phyloP scores from a whole-genome alignment of 306 rosid genomes.

The Cajanus cajan region DNA sequence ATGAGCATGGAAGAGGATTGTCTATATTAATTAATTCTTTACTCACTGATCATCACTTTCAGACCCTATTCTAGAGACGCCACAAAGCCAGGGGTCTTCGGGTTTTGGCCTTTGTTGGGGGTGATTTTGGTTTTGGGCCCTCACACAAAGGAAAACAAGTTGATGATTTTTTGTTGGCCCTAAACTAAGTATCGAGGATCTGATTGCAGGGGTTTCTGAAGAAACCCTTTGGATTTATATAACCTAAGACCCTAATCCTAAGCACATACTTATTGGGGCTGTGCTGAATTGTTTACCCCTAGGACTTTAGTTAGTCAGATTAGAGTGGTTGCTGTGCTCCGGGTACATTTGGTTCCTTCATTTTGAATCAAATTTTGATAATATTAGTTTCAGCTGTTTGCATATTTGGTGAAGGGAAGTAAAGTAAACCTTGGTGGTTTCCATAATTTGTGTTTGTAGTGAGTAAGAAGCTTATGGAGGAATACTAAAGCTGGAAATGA shows the following conservation, averaged over 20 bases:
- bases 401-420: not conserved
- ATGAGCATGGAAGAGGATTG: constrained; percentile 80
- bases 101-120: not conserved
- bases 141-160: constrained; percentile 18
- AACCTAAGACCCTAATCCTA: not conserved
- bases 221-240: constrained; percentile 44
- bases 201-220: constrained; percentile 31
- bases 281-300: not conserved
- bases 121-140: not conserved
- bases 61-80: constrained; percentile 13
- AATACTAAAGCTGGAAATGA: constrained; percentile 73
- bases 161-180: constrained; percentile 46
- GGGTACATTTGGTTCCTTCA: not conserved
- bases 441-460: constrained; percentile 32
- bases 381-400: not conserved
- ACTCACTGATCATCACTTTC: constrained; percentile 43
- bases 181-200: constrained; percentile 37
- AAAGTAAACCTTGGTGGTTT: not conserved
- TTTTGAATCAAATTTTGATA: not conserved
- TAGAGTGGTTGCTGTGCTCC: not conserved
- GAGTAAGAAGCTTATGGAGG: constrained; percentile 52
- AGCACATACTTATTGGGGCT: not conserved
- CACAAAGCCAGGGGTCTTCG: constrained; percentile 24
- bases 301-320: not conserved
- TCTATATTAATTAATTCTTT: constrained; percentile 32